Evolutionary conservation across 305 asterid species (phyloP), one percentile per base, ranked within the genome.

Genomic region (Fraxinus velutina): DNA sequence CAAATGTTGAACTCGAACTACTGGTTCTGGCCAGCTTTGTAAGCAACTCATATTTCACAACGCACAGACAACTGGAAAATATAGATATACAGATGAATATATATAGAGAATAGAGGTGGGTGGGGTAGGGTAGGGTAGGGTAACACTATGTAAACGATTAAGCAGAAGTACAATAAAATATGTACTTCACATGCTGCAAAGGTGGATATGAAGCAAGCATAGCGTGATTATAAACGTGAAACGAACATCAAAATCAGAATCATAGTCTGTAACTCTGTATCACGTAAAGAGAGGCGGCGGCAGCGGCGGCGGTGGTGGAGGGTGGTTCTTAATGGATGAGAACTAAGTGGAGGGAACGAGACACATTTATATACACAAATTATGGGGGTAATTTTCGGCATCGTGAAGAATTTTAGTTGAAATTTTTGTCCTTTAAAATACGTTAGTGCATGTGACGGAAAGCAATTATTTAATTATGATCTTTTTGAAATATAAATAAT

Each of bases 11-110:
- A 95, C 99, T 27, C 99, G 91, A 79, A 90, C 87, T 0, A 95
- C 81, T 10, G 99, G 97, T 74, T 95, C 98, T 33, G 99, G 91
- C 99, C 99, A 95, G 64, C 88, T 83, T 57, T 83, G 83, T 79
- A 89, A 83, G 81, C 89, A 86, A 84, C 68, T 92, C 79, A 86
- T 80, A 24, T 1, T 17, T 8, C 29, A 10, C 50, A 44, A 44
- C 55, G 6, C 55, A 44, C 17, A 44, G 55, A 10, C 30, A 2
- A 4, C 55, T 72, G 19, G 24, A 88, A 13, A 13, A 15, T 73
- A 19, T 19, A 27, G 22, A 36, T 52, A 21, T 77, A 15, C 10
- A 60, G 77, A 60, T 3, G 6, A 10, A 15, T 32, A 15, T 5
- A 29, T 1, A 44, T n/a, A 75, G 34, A 8, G 37, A 39, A 30